Evolutionary conservation across 495 filamentous ascomycete genomes (phyloP).

Genomic region (Daldinia loculata): DNA sequence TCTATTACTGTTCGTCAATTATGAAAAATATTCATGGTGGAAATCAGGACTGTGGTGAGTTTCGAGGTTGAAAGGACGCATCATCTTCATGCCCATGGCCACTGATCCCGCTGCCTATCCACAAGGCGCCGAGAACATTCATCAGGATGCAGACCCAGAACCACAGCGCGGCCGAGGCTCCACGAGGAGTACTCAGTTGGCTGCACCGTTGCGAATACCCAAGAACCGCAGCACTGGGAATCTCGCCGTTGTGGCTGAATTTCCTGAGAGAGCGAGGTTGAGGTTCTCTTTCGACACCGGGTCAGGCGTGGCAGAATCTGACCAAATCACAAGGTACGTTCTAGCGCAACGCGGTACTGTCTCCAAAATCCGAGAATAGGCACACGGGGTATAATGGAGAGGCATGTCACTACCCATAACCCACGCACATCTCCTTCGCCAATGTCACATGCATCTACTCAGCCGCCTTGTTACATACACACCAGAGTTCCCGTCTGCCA

Average conservation of each 20-base stretch:
- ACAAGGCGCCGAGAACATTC: slow-evolving; percentile 55
- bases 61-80: slow-evolving; percentile 36
- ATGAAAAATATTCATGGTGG: slow-evolving; percentile 60
- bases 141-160: slow-evolving; percentile 50
- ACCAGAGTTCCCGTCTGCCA: slow-evolving; percentile 4
- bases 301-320: slow-evolving; percentile 57
- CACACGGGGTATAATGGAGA: slow-evolving; percentile 16
- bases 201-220: slow-evolving; percentile 60
- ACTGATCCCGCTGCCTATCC: slow-evolving; percentile 41
- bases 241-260: slow-evolving; percentile 58
- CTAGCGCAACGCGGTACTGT: slow-evolving; percentile 46
- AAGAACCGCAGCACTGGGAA: slow-evolving; percentile 72
- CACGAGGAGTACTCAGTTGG: slow-evolving; percentile 45
- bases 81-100: slow-evolving; percentile 29
- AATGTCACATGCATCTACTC: slow-evolving; percentile 35
- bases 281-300: slow-evolving; percentile 67
- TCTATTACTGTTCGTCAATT: slow-evolving; percentile 48
- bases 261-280: slow-evolving; percentile 55
- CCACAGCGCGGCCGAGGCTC: slow-evolving; percentile 42
- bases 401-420: slow-evolving; percentile 22
- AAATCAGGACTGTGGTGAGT: slow-evolving; percentile 58
- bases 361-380: slow-evolving; percentile 20
- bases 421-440: slow-evolving; percentile 24
- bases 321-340: slow-evolving; percentile 61
- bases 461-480: slow-evolving; percentile 32